Base-by-base conservation (phyloP, 345 rosid genomes). In the Firmiana major region DNA sequence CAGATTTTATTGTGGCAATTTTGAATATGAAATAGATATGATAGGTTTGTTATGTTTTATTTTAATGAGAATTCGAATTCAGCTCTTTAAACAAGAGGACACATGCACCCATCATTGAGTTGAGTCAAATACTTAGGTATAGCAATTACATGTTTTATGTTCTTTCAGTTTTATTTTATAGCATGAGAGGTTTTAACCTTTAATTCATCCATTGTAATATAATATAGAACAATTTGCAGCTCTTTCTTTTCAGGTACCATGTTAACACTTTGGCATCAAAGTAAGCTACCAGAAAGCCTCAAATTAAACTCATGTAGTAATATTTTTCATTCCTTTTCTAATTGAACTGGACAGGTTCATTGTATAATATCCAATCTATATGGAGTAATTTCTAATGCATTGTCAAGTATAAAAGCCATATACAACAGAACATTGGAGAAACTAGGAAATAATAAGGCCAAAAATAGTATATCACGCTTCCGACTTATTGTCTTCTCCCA, bases 401-500 rank as follows among this genome's bases (percentile, higher is more conserved):
- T 53, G 26, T n/a, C 75, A 9, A 71, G 22, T 28, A 69, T 51
- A 71, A 71, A 34, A 19, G 48, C 40, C 57, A 70, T 84, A 49
- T 85, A 87, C 81, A 80, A 36, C 58, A 78, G 69, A 66, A 45
- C 68, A 64, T 68, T 45, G 75, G 79, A 69, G 46, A 34, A 63
- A 60, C 36, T 42, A 66, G 45, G 24, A 15, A 31, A 12, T 5
- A 11, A 11, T 28, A 49, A 51, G 74, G 9, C 59, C 9, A 71
- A 51, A 71, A 31, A 19, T 28, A 31, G 19, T 34, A 5, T 34
- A 53, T 72, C 58, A 75, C 64, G 81, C 86, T 81, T 85, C 89
- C 16, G 9, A 64, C 62, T 86, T 83, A 55, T 80, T 88, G 13
- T 83, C 86, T 82, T 87, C 91, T 73, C 75, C 88, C 5, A 75